Evolutionary conservation across 2,329 filamentous ascomycete species (phyloP), one percentile per base, ranked within the genome.

Genomic region (Amylocarpus encephaloides): DNA sequence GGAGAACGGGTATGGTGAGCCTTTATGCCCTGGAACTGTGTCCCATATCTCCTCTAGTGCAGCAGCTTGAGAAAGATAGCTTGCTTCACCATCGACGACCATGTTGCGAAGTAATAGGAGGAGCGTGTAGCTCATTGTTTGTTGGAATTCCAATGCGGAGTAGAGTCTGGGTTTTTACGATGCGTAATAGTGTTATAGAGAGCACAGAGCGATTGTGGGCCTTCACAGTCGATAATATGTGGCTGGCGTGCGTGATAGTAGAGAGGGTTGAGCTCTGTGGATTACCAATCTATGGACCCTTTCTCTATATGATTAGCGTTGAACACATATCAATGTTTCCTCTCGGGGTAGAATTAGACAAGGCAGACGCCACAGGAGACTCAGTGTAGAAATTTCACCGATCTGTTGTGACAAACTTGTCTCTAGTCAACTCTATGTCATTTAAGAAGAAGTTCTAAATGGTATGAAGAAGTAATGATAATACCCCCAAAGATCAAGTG

Each of bases 221-320:
- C 29, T 29, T 47, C 15, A 5, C 16, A 46, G 18, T 54, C 40
- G 2, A 54, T 32, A 16, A 52, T 39, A 26, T 18, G 18, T 1
- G 52, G 49, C 16, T 46, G 50, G 2, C 43, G 12, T 10, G 16
- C 46, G 26, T 71, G 67, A 58, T 62, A 66, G 49, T 69, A 70
- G 16, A 66, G 64, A 43, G 67, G 68, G 44, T 68, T 64, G 40
- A 70, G 60, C 44, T 63, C 66, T 40, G 62, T 52, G 2, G 63
- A 65, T 55, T 72, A 68, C 69, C 67, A 72, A 49, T 72, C 69
- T n/a, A 71, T n/a, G n/a, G n/a, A n/a, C n/a, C n/a, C n/a, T n/a
- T n/a, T n/a, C n/a, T n/a, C n/a, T n/a, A n/a, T n/a, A n/a, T n/a
- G n/a, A n/a, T n/a, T n/a, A n/a, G n/a, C n/a, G n/a, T n/a, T n/a